A percentile compares a stretch with the other conserved stretches of the same genome.
Evolutionary conservation across 2,329 filamentous ascomycete species (phyloP).

Genomic region (Fusarium annulatum): DNA sequence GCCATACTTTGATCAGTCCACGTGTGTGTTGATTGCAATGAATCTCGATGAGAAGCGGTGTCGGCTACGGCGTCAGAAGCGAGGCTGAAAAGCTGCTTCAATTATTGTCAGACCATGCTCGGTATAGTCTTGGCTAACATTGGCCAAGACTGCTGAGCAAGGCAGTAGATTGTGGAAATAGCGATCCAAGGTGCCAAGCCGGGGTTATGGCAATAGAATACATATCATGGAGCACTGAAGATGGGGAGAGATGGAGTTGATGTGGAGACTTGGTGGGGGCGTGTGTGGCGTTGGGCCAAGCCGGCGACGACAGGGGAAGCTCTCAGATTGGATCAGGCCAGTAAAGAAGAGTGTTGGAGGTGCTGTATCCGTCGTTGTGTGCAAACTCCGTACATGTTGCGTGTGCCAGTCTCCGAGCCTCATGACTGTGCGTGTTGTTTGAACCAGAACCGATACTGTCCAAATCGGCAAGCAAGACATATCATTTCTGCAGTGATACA

Average conservation of each 20-base stretch:
- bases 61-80: background rate
- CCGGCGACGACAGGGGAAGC: conserved; percentile 10
- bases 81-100: conserved; percentile 18
- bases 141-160: conserved; percentile 34
- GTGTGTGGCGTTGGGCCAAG: conserved; percentile 30
- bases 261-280: conserved; percentile 15
- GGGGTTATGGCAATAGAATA: conserved; percentile 35
- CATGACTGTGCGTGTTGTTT: background rate
- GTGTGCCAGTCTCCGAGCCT: background rate
- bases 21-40: background rate
- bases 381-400: background rate
- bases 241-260: conserved; percentile 9
- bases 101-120: background rate
- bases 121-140: conserved; percentile 27
- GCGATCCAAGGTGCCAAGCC: conserved; percentile 36
- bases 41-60: conserved; percentile 30
- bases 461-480: background rate
- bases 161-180: conserved; percentile 26
- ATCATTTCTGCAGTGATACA: background rate
- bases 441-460: background rate
- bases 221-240: conserved; percentile 15
- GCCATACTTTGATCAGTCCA: conserved; percentile 4
- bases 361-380: background rate
- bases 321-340: background rate
- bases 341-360: background rate